Evolutionary conservation across 495 filamentous ascomycete genomes (phyloP).

Genomic region (Podospora australis): DNA sequence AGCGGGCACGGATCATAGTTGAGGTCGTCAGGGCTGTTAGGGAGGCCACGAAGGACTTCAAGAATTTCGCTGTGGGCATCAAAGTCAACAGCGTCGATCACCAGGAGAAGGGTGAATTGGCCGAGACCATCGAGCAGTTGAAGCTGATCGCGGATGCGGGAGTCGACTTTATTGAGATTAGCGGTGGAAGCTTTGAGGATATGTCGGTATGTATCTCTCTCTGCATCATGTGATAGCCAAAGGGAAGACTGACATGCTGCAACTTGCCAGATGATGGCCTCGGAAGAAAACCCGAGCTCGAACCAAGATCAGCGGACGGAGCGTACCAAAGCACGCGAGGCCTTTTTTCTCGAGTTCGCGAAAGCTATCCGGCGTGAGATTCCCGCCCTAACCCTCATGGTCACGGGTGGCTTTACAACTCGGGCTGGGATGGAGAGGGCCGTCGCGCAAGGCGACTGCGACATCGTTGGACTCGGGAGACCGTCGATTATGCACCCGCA

Average conservation of each 20-base stretch:
- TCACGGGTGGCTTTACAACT: constrained; percentile 49
- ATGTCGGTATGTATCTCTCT: constrained; percentile 27
- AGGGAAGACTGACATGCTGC: neutral
- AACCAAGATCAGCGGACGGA: constrained; percentile 8
- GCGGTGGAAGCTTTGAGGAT: constrained; percentile 53
- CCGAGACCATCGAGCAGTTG: constrained; percentile 48
- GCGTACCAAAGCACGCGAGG: constrained; percentile 47
- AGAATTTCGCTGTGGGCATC: constrained; percentile 54
- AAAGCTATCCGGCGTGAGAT: constrained; percentile 36
- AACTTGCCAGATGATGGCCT: neutral
- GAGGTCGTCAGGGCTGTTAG: constrained; percentile 58
- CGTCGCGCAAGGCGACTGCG: constrained; percentile 46
- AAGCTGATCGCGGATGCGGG: constrained; percentile 44
- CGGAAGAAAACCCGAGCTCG: too few species aligned
- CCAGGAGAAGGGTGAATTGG: constrained; percentile 33
- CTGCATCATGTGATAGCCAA: neutral
- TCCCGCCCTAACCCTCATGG: constrained; percentile 38
- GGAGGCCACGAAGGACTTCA: constrained; percentile 50
- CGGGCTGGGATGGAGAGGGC: constrained; percentile 49
- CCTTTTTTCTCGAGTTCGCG: constrained; percentile 57
- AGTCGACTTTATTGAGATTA: constrained; percentile 59
- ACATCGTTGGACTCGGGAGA: constrained; percentile 51
- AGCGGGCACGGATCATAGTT: constrained; percentile 54
- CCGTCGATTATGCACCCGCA: constrained; percentile 46
- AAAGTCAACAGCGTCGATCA: constrained; percentile 59